Conservation (phyloP, 345 rosid genomes). For the Ricinus communis region DNA sequence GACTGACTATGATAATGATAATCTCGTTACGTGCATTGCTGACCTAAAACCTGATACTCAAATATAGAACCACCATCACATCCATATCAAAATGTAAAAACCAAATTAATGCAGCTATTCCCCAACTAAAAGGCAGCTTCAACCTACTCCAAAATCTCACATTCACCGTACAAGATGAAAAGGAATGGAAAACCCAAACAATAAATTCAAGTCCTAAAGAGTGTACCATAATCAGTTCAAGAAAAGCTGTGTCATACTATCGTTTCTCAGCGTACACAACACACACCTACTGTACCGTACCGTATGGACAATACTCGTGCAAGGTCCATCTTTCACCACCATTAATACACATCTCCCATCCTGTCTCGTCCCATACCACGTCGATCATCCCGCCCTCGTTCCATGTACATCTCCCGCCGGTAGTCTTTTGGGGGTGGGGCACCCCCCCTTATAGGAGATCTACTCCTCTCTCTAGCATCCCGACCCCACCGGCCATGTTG, state of each 20-base stretch:
- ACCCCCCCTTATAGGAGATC: conserved; percentile 67
- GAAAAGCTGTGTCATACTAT: background rate
- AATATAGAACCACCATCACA: background rate
- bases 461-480: conserved; percentile 71
- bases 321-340: background rate
- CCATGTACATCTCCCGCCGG: conserved; percentile 55
- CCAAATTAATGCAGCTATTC: background rate
- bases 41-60: background rate
- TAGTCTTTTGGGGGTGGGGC: conserved; percentile 45
- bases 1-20: too few species aligned
- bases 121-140: background rate
- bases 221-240: background rate
- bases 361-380: conserved; percentile 51
- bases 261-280: background rate
- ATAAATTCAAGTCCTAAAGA: background rate
- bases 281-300: background rate
- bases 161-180: background rate
- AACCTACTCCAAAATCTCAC: background rate
- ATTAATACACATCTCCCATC: conserved; percentile 48
- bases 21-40: too few species aligned
- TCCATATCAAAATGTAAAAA: too few species aligned
- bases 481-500: conserved; percentile 63
- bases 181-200: background rate
- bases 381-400: conserved; percentile 54
- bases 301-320: background rate